Evolutionary conservation across 73 alveolate genomes (phyloP).

Genomic region (Paramecium tetraurelia): DNA sequence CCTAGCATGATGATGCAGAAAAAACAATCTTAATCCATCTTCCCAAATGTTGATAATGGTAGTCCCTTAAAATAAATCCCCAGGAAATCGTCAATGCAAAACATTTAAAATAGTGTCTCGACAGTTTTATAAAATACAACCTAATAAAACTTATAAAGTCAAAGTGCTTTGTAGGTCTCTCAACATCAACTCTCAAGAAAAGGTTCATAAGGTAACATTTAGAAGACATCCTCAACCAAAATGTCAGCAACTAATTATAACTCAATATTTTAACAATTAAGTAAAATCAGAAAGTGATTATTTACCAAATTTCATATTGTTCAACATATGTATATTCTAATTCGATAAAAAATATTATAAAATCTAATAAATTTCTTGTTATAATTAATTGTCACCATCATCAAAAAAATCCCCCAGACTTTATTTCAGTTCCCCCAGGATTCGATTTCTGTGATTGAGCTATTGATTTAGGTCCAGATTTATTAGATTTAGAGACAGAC

Average conservation of each 20-base stretch:
- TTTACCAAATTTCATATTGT: neutral
- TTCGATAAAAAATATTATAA: no score
- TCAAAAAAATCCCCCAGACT: conserved; percentile 34
- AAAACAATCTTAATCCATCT: neutral
- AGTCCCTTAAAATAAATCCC: neutral
- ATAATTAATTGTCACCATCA: neutral
- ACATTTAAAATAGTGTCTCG: neutral
- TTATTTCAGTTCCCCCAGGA: neutral
- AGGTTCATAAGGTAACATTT: neutral
- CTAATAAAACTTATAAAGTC: neutral
- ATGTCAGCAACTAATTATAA: conserved; percentile 28
- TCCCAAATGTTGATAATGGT: neutral
- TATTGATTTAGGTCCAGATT: conserved; percentile 11
- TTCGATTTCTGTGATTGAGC: neutral
- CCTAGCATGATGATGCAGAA: neutral
- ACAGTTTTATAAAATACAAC: neutral
- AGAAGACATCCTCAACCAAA: neutral
- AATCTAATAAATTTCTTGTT: neutral
- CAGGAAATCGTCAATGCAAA: neutral
- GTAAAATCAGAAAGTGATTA: neutral
- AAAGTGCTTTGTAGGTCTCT: neutral
- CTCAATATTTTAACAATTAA: neutral
- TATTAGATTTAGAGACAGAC: neutral
- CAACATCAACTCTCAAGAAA: conserved; percentile 43
- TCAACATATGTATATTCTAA: neutral